These are phyloP conservation scores for Prosopis cineraria DNA, from an alignment of 306 rosid species.

Conservation along the genomic window DNA sequence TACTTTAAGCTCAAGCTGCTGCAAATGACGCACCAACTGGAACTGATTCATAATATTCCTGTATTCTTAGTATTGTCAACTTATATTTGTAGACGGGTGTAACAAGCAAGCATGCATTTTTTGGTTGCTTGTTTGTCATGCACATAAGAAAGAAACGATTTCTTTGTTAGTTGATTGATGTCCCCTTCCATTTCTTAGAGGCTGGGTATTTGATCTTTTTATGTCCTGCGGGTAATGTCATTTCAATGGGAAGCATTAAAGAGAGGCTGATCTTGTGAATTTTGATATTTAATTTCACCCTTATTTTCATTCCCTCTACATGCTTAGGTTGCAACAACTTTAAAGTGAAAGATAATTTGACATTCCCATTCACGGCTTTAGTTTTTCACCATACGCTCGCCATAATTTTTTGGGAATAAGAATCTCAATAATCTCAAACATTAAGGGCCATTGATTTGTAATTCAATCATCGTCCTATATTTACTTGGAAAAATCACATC, in stretches of 20 bases:
- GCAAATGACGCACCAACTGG: slow-evolving; percentile 43
- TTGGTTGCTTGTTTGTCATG: background rate
- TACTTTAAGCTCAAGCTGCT: slow-evolving; percentile 63
- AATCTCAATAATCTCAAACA: no score
- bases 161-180: no score
- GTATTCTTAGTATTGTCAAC: background rate
- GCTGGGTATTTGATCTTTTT: background rate
- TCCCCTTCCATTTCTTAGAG: slow-evolving; percentile 3
- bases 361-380: no score
- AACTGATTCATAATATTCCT: slow-evolving; percentile 44
- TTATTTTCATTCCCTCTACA: no score
- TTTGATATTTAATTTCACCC: background rate
- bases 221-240: no score
- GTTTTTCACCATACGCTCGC: no score
- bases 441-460: no score
- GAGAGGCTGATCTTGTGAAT: background rate
- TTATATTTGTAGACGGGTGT: background rate
- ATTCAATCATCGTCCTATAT: background rate
- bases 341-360: no score
- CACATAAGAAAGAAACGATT: slow-evolving; percentile 24
- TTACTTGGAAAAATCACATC: no score
- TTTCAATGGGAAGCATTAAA: no score
- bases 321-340: no score
- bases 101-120: background rate
- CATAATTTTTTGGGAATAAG: no score